phyloP scores from a whole-genome alignment of 768 basidiomycete species.

The Termitomyces bulborhizus region DNA sequence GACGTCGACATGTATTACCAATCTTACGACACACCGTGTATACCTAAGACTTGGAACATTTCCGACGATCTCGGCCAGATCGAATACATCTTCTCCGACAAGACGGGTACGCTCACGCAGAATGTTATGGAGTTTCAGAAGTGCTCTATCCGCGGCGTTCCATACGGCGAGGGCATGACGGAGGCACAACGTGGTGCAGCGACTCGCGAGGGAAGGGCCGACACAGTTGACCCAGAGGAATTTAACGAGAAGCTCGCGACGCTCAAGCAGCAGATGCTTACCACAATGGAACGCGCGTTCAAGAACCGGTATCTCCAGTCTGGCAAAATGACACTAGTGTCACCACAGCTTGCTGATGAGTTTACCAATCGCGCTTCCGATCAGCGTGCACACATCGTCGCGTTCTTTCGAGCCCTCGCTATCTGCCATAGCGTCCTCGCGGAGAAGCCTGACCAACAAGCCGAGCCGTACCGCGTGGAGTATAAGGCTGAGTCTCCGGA shows the following conservation, averaged over 20 bases:
- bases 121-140: constrained; percentile 99
- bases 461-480: constrained; percentile 56
- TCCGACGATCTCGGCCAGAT: constrained; percentile 98
- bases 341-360: constrained; percentile 78
- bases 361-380: constrained; percentile 53
- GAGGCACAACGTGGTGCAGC: constrained; percentile 94
- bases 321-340: constrained; percentile 82
- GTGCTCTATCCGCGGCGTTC: constrained; percentile 77
- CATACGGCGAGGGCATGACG: constrained; percentile 92
- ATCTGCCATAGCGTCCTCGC: constrained; percentile 90
- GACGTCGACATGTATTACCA: constrained; percentile 96
- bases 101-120: constrained; percentile 95
- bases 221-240: constrained; percentile 63
- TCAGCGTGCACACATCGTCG: constrained; percentile 62
- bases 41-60: constrained; percentile 98
- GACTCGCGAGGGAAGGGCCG: constrained; percentile 68
- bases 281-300: constrained; percentile 68
- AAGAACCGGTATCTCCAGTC: constrained; percentile 82
- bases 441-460: constrained; percentile 60
- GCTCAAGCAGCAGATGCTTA: constrained; percentile 74
- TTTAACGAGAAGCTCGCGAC: constrained; percentile 56
- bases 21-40: constrained; percentile 79
- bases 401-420: constrained; percentile 94
- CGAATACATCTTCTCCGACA: constrained; percentile 87
- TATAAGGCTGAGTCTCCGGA: constrained; percentile 98